Evolutionary conservation across 2,329 filamentous ascomycete genomes (phyloP), one percentile per base, ranked within the genome.

Genomic region (Xylaria sp.): DNA sequence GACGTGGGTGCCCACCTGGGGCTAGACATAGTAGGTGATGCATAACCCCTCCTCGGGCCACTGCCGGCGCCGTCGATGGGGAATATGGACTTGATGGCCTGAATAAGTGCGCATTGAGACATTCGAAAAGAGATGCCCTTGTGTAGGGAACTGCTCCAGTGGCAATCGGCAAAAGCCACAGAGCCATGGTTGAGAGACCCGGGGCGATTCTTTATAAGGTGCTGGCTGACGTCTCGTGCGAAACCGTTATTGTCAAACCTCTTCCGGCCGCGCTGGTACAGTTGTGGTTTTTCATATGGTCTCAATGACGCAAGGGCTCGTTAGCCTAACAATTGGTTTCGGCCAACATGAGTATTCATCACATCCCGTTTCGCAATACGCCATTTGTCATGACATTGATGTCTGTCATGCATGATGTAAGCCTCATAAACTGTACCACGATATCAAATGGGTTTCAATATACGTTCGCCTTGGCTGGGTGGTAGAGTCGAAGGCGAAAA

Each of bases 401-500:
- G 31, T 51, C 56, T 15, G 42, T 31, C 33, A 31, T 36, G 53
- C 20, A 38, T 27, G 22, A 39, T 54, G 36, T 62, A 62, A 61
- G 66, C 57, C 51, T 58, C 33, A 33, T 53, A 55, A 50, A 33
- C 13, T 20, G 31, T 47, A 47, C n/a, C 39, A 64, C 38, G 13
- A 39, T 49, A 51, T 33, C 47, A 36, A 25, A 60, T 39, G 39
- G 29, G n/a, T 55, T 61, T 58, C 56, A 22, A 47, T 20, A 39
- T 22, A 53, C 6, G 15, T 20, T 49, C 29, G 54, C 29, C 36
- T 60, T 15, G 20, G 27, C 53, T 65, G 44, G 22, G 51, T 53
- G 33, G 50, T 55, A 53, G 42, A 42, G 53, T 57, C 39, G n/a
- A 38, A 63, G 60, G 57, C 39, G 5, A 45, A 47, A 42, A 61